These are phyloP conservation scores for Colletotrichum falcatum DNA, from an alignment of 2,329 filamentous ascomycete genomes.

Conservation along the genomic window DNA sequence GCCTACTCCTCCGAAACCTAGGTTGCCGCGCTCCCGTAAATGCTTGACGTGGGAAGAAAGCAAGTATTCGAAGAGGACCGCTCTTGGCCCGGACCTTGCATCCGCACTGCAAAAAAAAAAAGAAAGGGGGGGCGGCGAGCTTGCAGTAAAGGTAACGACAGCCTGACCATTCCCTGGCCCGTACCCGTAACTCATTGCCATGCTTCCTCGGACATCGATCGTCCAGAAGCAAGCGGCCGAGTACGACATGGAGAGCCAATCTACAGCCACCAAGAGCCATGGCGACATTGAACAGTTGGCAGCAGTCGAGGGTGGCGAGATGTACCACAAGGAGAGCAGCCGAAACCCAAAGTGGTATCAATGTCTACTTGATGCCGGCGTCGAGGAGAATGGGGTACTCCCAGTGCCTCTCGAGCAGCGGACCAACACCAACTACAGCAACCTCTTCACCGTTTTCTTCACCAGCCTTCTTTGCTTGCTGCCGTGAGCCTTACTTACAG, in stretches of 20 bases:
- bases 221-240: slow-evolving; percentile 25
- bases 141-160: not conserved
- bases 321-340: slow-evolving; percentile 47
- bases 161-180: not conserved
- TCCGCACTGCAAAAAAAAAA: not conserved
- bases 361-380: slow-evolving; percentile 56
- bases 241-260: slow-evolving; percentile 36
- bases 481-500: slow-evolving; percentile 58
- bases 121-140: too few species aligned
- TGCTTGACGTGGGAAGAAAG: too few species aligned
- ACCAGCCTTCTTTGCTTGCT: slow-evolving; percentile 67
- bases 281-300: slow-evolving; percentile 45
- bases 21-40: not conserved
- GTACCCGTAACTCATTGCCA: slow-evolving; percentile 1
- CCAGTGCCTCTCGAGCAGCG: slow-evolving; percentile 67
- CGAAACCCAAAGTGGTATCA: slow-evolving; percentile 56
- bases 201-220: slow-evolving; percentile 27
- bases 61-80: not conserved
- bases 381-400: slow-evolving; percentile 66
- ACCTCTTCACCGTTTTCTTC: slow-evolving; percentile 72
- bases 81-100: not conserved
- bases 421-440: slow-evolving; percentile 64
- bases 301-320: slow-evolving; percentile 47
- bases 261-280: slow-evolving; percentile 24
- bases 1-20: not conserved